Conservation (phyloP, 2,329 filamentous ascomycete genomes). For the Samsoniella hepiali region DNA sequence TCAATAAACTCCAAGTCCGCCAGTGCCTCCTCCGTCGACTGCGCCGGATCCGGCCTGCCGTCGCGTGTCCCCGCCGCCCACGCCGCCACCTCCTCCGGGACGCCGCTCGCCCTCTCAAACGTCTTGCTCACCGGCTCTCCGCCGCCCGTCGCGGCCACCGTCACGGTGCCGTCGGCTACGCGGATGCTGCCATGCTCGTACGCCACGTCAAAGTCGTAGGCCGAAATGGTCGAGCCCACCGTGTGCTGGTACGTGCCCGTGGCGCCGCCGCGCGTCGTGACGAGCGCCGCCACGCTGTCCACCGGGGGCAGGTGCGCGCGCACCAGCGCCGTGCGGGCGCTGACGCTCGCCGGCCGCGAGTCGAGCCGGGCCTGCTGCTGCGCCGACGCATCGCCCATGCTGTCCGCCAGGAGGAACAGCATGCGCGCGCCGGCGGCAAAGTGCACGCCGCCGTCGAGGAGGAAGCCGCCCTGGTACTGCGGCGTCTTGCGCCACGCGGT, state of each 20-base stretch:
- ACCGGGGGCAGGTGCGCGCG: constrained; percentile 59
- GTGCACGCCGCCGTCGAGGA: constrained; percentile 75
- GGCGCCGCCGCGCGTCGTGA: constrained; percentile 52
- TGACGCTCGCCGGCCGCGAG: constrained; percentile 42
- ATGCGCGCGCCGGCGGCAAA: constrained; percentile 61
- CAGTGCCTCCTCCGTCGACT: constrained; percentile 56
- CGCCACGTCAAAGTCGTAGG: constrained; percentile 54
- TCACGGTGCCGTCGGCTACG: constrained; percentile 44
- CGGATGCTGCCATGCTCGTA: constrained; percentile 56
- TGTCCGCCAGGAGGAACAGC: constrained; percentile 50
- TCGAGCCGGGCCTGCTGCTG: constrained; percentile 24
- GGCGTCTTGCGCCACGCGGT: constrained; percentile 65
- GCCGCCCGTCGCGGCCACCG: constrained; percentile 31
- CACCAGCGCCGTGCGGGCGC: constrained; percentile 53
- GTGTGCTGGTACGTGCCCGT: constrained; percentile 57
- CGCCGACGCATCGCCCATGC: constrained; percentile 27
- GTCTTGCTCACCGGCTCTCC: constrained; percentile 34
- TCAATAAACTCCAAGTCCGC: constrained; percentile 59
- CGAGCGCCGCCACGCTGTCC: constrained; percentile 61
- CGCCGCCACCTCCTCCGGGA: constrained; percentile 57
- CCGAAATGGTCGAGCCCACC: constrained; percentile 52
- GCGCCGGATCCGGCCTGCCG: constrained; percentile 47
- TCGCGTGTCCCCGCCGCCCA: constrained; percentile 54
- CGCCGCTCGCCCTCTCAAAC: constrained; percentile 51
- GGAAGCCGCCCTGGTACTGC: constrained; percentile 70